phyloP scores from a whole-genome alignment of 768 basidiomycete species.

The Sarcodon aspratus region DNA sequence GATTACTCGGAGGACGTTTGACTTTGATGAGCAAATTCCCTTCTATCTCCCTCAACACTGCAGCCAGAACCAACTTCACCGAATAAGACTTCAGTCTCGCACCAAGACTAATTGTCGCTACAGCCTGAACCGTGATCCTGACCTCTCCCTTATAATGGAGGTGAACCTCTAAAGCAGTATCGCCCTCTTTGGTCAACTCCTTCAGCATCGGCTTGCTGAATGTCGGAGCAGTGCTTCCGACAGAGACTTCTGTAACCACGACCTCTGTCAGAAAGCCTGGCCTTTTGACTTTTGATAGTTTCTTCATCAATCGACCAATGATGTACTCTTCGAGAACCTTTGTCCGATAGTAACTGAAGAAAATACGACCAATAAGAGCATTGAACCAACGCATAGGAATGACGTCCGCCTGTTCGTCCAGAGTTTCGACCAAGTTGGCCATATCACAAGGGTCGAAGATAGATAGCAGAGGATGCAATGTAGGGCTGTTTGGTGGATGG shows the following conservation, averaged over 20 bases:
- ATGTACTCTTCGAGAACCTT: slow-evolving; percentile 74
- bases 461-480: slow-evolving; percentile 43
- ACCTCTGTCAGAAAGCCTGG: slow-evolving; percentile 81
- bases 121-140: slow-evolving; percentile 82
- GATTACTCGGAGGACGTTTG: slow-evolving; percentile 91
- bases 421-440: slow-evolving; percentile 66
- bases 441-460: slow-evolving; percentile 75
- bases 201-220: slow-evolving; percentile 98
- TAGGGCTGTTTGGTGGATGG: slow-evolving; percentile 49
- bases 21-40: slow-evolving; percentile 85
- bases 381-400: slow-evolving; percentile 98
- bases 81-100: slow-evolving; percentile 80
- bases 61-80: slow-evolving; percentile 83
- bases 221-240: slow-evolving; percentile 75
- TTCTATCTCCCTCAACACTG: slow-evolving; percentile 80
- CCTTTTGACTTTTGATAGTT: slow-evolving; percentile 82
- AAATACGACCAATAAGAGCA: slow-evolving; percentile 83
- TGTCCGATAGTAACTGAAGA: slow-evolving; percentile 87
- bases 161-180: slow-evolving; percentile 82
- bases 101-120: slow-evolving; percentile 77
- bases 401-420: slow-evolving; percentile 91
- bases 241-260: slow-evolving; percentile 78
- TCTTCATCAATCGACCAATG: slow-evolving; percentile 85
- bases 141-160: slow-evolving; percentile 80
- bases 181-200: slow-evolving; percentile 89